Evolutionary conservation across 306 rosid genomes (phyloP).

Genomic region (Vigna mungo): DNA sequence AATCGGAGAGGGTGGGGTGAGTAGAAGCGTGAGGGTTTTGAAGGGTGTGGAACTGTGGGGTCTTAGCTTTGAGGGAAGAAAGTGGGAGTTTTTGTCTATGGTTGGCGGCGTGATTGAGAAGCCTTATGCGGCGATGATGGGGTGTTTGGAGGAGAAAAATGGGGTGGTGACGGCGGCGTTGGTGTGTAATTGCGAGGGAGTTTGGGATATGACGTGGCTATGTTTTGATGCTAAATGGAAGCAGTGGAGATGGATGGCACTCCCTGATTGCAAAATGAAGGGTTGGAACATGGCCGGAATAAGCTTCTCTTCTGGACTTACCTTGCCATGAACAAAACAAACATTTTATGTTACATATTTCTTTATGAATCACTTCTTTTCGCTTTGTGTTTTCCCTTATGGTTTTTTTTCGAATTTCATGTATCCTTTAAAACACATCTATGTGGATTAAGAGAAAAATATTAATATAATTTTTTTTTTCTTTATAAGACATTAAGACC

Average conservation of each 20-base stretch:
- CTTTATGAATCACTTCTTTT: no score
- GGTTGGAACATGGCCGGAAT: constrained; percentile 73
- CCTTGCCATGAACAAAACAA: constrained; percentile 35
- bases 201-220: constrained; percentile 67
- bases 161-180: constrained; percentile 52
- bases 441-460: no score
- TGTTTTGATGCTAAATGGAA: constrained; percentile 43
- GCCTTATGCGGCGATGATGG: constrained; percentile 69
- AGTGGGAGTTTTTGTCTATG: constrained; percentile 56
- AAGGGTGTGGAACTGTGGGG: constrained; percentile 70
- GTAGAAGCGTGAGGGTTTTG: constrained; percentile 38
- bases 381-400: no score
- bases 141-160: constrained; percentile 65
- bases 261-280: constrained; percentile 70
- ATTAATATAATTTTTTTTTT: no score
- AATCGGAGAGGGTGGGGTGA: background rate
- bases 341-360: no score
- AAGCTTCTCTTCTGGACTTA: constrained; percentile 66
- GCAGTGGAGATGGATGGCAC: constrained; percentile 55
- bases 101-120: constrained; percentile 48
- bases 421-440: no score
- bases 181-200: constrained; percentile 63
- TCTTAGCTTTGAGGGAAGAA: constrained; percentile 43
- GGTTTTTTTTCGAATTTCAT: no score
- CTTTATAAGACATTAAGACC: no score